Evolutionary conservation across 1,139 yeast species (phyloP).

Genomic region (Yamadazyma spencermartinsiae): DNA sequence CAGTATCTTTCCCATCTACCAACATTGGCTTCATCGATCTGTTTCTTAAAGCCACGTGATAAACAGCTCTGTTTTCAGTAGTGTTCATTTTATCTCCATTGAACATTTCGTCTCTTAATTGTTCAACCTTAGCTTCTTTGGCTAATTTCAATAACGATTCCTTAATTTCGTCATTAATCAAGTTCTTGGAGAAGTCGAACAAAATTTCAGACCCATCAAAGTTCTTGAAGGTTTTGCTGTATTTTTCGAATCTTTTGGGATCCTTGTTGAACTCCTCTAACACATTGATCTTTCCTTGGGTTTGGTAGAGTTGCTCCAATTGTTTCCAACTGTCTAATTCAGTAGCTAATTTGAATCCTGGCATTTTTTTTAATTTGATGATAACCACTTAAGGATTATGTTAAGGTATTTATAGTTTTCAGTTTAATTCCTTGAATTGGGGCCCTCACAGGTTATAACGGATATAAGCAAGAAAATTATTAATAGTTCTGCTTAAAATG

Average conservation of each 20-base stretch:
- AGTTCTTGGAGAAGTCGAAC: conserved; percentile 93
- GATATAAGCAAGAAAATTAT: too few relatives aligned
- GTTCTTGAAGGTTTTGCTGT: conserved; percentile 74
- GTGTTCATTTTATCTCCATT: conserved; percentile 90
- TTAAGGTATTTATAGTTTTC: neutral
- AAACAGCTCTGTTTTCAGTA: conserved; percentile 96
- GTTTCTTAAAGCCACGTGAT: conserved; percentile 95
- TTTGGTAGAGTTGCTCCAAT: conserved; percentile 68
- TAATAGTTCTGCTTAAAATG: neutral
- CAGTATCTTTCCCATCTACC: conserved; percentile 87
- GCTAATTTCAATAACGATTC: conserved; percentile 72
- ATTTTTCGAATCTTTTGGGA: conserved; percentile 71
- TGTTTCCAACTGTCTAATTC: conserved; percentile 85
- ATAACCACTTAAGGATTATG: too few relatives aligned
- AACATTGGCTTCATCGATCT: conserved; percentile 72
- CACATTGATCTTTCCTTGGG: conserved; percentile 71
- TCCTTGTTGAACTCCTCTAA: conserved; percentile 77
- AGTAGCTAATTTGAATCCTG: conserved; percentile 59
- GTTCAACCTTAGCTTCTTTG: conserved; percentile 84
- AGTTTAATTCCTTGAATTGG: too few relatives aligned
- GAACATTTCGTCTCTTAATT: conserved; percentile 87
- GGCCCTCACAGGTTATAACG: too few relatives aligned
- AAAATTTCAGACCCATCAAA: conserved; percentile 84
- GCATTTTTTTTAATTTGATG: conserved; percentile 20
- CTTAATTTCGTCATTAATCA: conserved; percentile 82